A percentile compares a stretch with the other conserved stretches of the same genome.
Conservation (phyloP, 2,329 filamentous ascomycete species). For the Parafenestella ontariensis region DNA sequence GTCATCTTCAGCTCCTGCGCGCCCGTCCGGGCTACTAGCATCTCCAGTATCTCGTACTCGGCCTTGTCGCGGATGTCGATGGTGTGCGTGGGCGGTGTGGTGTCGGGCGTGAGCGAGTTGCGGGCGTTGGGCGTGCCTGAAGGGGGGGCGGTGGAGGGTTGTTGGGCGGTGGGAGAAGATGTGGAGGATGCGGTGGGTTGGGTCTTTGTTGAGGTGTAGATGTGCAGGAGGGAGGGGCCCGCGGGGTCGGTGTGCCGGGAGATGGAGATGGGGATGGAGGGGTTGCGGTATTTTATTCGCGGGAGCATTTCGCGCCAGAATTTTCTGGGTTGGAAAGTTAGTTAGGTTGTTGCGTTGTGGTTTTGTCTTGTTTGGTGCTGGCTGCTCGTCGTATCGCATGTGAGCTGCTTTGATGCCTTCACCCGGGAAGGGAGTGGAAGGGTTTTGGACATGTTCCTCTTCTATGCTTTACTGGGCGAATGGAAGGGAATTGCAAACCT, state of each 20-base stretch:
- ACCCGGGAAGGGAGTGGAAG: too few species aligned
- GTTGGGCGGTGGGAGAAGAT: conserved; percentile 20
- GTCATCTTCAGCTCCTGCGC: conserved; percentile 65
- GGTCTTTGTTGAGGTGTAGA: conserved; percentile 40
- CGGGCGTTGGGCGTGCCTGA: conserved; percentile 27
- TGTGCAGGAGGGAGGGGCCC: conserved; percentile 40
- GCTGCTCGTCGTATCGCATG: too few species aligned
- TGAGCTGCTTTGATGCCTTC: too few species aligned
- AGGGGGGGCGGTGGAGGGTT: conserved; percentile 22
- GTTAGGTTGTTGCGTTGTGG: conserved; percentile 1
- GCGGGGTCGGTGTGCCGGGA: conserved; percentile 65
- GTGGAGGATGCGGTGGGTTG: conserved; percentile 15
- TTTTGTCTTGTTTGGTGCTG: too few species aligned
- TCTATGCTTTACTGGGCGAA: background rate
- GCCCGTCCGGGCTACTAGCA: conserved; percentile 68
- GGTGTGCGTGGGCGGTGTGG: conserved; percentile 49
- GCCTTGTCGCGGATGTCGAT: conserved; percentile 67
- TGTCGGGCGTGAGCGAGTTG: conserved; percentile 37
- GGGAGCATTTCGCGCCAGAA: conserved; percentile 88
- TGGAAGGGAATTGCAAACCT: conserved; percentile 32
- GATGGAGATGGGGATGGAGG: conserved; percentile 80
- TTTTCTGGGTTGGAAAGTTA: conserved; percentile 63
- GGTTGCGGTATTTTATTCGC: conserved; percentile 94
- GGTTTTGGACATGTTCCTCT: too few species aligned
- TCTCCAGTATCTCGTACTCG: conserved; percentile 67